phyloP scores from a whole-genome alignment of 2,329 filamentous ascomycete species.

The Cercospora berteroae region DNA sequence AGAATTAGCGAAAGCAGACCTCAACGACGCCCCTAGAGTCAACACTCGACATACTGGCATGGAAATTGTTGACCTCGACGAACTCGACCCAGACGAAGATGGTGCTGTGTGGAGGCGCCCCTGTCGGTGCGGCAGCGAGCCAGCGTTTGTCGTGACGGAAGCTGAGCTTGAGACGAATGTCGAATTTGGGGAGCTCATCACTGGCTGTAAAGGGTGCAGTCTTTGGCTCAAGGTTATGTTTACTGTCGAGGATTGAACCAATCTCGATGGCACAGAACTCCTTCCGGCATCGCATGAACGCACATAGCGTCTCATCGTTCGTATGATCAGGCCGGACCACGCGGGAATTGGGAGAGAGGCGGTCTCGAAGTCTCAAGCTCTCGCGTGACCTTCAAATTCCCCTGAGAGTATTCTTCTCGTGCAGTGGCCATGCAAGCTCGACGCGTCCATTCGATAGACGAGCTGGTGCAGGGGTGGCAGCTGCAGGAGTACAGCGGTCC shows the following conservation, averaged over 20 bases:
- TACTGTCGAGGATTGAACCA: slow-evolving; percentile 47
- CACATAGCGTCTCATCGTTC: neutral
- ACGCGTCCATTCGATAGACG: neutral
- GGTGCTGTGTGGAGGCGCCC: slow-evolving; percentile 49
- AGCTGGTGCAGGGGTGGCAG: neutral
- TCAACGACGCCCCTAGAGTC: neutral
- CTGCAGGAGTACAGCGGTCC: neutral
- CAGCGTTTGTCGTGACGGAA: slow-evolving; percentile 56
- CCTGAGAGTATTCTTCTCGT: neutral
- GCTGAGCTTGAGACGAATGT: slow-evolving; percentile 53
- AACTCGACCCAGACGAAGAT: slow-evolving; percentile 47
- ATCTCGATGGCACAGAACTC: neutral
- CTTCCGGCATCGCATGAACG: neutral
- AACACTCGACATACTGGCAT: slow-evolving; percentile 45
- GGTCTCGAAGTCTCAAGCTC: no score
- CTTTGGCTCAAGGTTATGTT: slow-evolving; percentile 62
- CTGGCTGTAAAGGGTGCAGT: slow-evolving; percentile 63
- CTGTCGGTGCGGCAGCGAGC: slow-evolving; percentile 60
- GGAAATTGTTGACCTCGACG: slow-evolving; percentile 59
- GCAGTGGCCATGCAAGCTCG: neutral
- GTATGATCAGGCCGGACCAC: no score
- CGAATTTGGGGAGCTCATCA: slow-evolving; percentile 55
- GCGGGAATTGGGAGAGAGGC: no score
- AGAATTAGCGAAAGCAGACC: slow-evolving; percentile 32
- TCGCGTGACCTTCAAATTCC: no score